phyloP scores from a whole-genome alignment of 2,329 filamentous ascomycete species.

The Diaporthe citriasiana region DNA sequence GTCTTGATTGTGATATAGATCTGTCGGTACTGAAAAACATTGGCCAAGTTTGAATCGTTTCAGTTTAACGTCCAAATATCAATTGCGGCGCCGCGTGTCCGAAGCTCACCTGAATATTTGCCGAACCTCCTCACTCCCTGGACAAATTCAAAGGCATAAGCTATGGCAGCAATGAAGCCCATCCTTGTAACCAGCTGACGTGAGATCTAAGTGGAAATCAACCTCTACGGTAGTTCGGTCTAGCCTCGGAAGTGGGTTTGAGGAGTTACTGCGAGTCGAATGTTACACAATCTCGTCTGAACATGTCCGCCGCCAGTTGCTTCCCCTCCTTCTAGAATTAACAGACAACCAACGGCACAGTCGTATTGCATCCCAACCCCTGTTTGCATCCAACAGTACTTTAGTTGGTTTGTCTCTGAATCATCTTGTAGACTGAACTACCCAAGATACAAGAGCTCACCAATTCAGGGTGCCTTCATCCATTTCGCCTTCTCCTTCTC shows the following conservation, averaged over 20 bases:
- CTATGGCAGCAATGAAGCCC: neutral
- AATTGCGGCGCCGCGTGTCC: too few species aligned
- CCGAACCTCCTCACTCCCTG: neutral
- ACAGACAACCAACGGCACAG: neutral
- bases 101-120: neutral
- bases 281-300: neutral
- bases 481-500: neutral
- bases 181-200: neutral
- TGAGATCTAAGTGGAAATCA: neutral
- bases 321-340: slow-evolving; percentile 3
- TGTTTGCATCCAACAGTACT: slow-evolving; percentile 5
- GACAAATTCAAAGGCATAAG: neutral
- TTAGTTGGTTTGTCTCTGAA: neutral
- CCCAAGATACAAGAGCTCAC: too few species aligned
- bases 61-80: neutral
- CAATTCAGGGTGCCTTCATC: too few species aligned
- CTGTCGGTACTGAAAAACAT: too few species aligned
- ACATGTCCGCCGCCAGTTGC: neutral
- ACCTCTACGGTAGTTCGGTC: neutral
- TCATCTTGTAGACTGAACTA: neutral
- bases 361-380: neutral
- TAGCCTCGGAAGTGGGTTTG: too few species aligned
- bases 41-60: neutral
- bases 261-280: neutral
- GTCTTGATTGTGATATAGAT: neutral